Percentiles rank a stretch among this genome's conserved stretches.
phyloP scores from a whole-genome alignment of 192 early-diverging fungal species.

The Linnemannia elongata region DNA sequence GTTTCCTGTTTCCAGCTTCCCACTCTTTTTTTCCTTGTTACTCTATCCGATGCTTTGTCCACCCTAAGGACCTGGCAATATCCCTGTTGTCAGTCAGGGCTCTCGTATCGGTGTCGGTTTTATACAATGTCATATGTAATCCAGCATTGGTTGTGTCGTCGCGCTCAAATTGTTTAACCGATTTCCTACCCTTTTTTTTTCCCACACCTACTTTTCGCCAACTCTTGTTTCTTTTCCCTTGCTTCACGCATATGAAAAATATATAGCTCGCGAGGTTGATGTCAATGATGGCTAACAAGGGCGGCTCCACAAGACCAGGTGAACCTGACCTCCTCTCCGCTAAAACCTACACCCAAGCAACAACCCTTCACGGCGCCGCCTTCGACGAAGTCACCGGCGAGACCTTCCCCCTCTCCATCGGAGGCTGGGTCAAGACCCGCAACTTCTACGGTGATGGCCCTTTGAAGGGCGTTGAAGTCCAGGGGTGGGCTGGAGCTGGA shows the following conservation, averaged over 20 bases:
- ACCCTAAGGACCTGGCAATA: background rate
- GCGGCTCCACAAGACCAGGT: constrained; percentile 39
- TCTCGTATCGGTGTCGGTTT: background rate
- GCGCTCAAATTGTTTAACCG: constrained; percentile 10
- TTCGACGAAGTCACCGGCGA: constrained; percentile 27
- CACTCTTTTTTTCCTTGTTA: background rate
- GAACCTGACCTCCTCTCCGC: constrained; percentile 34
- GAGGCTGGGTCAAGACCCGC: constrained; percentile 56
- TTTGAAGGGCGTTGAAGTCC: constrained; percentile 48
- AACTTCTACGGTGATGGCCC: constrained; percentile 25
- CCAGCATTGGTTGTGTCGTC: background rate
- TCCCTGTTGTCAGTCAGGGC: background rate
- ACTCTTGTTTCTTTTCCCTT: background rate
- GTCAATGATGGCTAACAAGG: constrained; percentile 57
- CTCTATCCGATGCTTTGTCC: background rate
- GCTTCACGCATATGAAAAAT: background rate
- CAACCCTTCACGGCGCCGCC: constrained; percentile 22
- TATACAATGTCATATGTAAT: background rate
- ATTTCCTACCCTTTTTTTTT: background rate
- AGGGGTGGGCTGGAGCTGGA: constrained; percentile 78
- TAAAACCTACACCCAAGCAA: constrained; percentile 29
- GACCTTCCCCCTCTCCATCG: constrained; percentile 53
- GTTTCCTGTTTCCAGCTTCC: background rate
- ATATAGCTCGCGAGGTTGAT: constrained; percentile 41
- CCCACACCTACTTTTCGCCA: background rate